These are phyloP conservation scores for Harringtonia aguacate DNA, from an alignment of 2,329 filamentous ascomycete genomes.

Conservation along the genomic window DNA sequence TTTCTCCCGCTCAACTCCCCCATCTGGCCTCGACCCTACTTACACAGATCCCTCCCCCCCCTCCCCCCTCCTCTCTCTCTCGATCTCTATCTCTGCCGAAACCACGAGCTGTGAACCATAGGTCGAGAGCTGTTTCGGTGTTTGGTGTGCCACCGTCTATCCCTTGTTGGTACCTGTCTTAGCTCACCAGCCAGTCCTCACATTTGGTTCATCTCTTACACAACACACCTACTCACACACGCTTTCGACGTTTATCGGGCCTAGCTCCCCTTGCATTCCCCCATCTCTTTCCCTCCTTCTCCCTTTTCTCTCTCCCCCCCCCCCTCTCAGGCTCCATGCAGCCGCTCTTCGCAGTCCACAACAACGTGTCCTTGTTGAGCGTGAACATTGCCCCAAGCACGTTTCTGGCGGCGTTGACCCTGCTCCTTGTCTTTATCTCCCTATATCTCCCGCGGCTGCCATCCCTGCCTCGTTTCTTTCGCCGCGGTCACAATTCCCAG, in stretches of 20 bases:
- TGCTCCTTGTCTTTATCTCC: conserved; percentile 40
- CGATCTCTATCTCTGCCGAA: neutral
- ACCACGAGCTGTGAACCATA: neutral
- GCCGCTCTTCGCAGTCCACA: conserved; percentile 50
- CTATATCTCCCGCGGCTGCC: conserved; percentile 30
- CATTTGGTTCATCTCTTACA: too few relatives aligned
- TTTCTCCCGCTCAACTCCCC: too few relatives aligned
- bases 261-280: neutral
- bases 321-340: conserved; percentile 28
- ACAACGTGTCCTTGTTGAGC: conserved; percentile 48
- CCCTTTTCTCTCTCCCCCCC: neutral
- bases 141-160: neutral
- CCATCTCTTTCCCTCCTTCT: neutral
- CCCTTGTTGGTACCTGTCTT: too few relatives aligned
- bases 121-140: neutral
- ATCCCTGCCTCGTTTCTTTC: conserved; percentile 11
- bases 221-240: too few relatives aligned
- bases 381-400: conserved; percentile 48
- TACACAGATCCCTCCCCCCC: neutral
- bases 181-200: too few relatives aligned
- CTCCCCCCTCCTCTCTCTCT: neutral
- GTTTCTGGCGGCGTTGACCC: conserved; percentile 39
- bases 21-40: too few relatives aligned
- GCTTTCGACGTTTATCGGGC: too few relatives aligned
- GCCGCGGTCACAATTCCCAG: conserved; percentile 11